Percentiles rank a stretch among this genome's conserved stretches.
These are phyloP conservation scores for Rhinocladiella mackenziei DNA, from an alignment of 2,329 filamentous ascomycete species.

Conservation along the genomic window DNA sequence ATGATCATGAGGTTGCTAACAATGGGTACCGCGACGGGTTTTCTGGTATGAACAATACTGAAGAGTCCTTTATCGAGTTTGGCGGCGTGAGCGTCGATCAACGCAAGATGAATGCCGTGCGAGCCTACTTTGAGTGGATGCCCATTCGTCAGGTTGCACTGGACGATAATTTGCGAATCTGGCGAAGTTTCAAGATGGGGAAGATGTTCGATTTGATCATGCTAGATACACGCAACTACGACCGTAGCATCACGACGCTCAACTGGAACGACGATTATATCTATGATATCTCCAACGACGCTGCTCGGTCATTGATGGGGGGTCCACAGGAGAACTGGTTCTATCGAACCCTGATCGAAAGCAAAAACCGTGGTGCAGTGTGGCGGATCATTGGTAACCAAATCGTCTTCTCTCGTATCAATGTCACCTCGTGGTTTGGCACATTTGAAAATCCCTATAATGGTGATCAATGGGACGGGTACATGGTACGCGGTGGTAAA, in stretches of 20 bases:
- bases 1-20: constrained; percentile 62
- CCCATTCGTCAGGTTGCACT: constrained; percentile 57
- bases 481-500: too few species aligned
- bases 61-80: constrained; percentile 57
- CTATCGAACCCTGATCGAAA: constrained; percentile 56
- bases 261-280: constrained; percentile 62
- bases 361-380: constrained; percentile 59
- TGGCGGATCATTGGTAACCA: constrained; percentile 72
- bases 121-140: constrained; percentile 43
- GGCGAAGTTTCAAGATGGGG: constrained; percentile 64
- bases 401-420: constrained; percentile 61
- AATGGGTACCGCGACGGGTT: constrained; percentile 63
- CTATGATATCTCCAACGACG: constrained; percentile 61
- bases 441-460: constrained; percentile 47
- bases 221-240: constrained; percentile 66
- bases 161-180: constrained; percentile 65
- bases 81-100: constrained; percentile 63
- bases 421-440: constrained; percentile 45
- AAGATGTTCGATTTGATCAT: constrained; percentile 64
- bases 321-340: constrained; percentile 71
- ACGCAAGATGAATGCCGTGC: constrained; percentile 68
- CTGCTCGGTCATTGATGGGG: constrained; percentile 67
- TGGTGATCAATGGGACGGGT: too few species aligned
- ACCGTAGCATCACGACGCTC: constrained; percentile 59
- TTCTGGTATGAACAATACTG: constrained; percentile 60